Evolutionary conservation across 805 yeast genomes (phyloP), one percentile per base, ranked within the genome.

Genomic region (Candida cerambycidarum): DNA sequence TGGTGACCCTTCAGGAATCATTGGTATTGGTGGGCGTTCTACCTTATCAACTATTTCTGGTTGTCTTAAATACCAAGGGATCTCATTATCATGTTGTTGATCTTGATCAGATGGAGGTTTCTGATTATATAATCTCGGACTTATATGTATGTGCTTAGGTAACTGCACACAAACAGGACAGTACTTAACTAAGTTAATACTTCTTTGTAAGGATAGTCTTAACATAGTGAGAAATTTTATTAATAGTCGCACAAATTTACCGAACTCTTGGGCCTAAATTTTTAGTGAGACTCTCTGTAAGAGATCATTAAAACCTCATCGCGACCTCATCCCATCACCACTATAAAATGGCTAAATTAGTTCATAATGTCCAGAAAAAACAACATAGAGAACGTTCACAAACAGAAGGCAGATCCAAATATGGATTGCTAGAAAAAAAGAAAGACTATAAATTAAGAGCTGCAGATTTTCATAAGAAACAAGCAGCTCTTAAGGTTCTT

Each of bases 351-450:
- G 85, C 85, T 27, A 85, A 83, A 51, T 67, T 85, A 25, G 92
- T 85, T 10, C 97, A 90, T 62, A 86, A 89, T 58, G 83, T 92
- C 9, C 97, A 92, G 64, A 93, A 95, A 72, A 93, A 89, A 59
- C 98, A 93, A 71, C 99, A 93, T 58, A 73, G 89, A 45, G 99
- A 93, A 69, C 80, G 99, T 56, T 78, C 96, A 5, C 99, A 93
- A 65, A 85, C 92, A 1, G 73, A 71, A 36, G 82, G 78, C 34
- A 75, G 99, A 44, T 70, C 79, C 54, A 78, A 78, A 59, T 81
- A 76, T 63, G 99, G 99, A 32, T 79, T 90, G 27, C 73, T 93
- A 34, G 99, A 93, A 66, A 93, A 93, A 76, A 93, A 93, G 73
- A 61, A 71, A 54, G 76, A 71, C 54, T 71, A 71, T 53, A 57